These are phyloP conservation scores for Neofusicoccum kwambonambiense DNA, from an alignment of 2,329 filamentous ascomycete species.

Conservation along the genomic window DNA sequence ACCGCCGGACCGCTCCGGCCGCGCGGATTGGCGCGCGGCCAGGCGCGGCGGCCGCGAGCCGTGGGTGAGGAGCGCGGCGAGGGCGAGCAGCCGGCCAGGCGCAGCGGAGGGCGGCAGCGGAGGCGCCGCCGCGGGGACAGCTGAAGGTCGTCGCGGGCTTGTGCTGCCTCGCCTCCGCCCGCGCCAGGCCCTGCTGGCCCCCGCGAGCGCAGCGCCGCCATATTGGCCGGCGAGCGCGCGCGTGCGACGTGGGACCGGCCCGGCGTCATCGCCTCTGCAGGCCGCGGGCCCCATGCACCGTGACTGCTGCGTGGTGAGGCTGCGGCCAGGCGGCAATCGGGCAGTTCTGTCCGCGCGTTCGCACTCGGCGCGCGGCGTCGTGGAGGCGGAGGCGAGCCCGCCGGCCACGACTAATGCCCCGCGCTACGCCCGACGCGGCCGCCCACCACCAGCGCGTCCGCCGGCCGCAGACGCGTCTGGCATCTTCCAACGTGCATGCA, in stretches of 20 bases:
- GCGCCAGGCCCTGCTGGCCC: neutral
- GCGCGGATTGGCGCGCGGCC: neutral
- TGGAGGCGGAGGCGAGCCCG: no score
- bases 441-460: neutral
- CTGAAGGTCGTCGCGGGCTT: neutral
- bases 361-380: no score
- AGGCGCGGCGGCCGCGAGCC: neutral
- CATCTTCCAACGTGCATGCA: neutral
- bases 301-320: constrained; percentile 4
- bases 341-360: neutral
- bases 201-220: neutral
- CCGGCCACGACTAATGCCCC: no score
- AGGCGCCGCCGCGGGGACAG: neutral
- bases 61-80: neutral
- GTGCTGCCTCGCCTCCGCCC: neutral
- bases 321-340: constrained; percentile 8
- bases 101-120: constrained; percentile 5
- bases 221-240: neutral
- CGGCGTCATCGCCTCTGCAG: constrained; percentile 1
- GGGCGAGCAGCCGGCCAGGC: neutral
- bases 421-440: neutral
- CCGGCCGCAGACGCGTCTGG: neutral
- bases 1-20: neutral
- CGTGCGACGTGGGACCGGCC: constrained; percentile 2
- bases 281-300: neutral